phyloP scores from a whole-genome alignment of 345 rosid genomes.

The Adansonia digitata region DNA sequence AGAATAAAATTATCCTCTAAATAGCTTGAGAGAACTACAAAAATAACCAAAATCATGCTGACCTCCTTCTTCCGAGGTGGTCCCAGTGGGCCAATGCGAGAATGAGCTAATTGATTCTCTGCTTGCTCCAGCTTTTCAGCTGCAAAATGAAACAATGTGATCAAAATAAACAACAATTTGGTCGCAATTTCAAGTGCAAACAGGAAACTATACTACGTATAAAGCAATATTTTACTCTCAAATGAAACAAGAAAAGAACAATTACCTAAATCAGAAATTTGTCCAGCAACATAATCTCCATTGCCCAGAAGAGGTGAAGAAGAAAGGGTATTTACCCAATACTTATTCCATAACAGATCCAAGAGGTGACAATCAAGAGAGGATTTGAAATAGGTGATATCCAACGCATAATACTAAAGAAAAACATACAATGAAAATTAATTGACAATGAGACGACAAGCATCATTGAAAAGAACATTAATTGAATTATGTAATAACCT shows the following conservation, averaged over 20 bases:
- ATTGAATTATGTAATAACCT: constrained; percentile 37
- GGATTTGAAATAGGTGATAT: constrained; percentile 93
- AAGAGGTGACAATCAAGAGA: constrained; percentile 91
- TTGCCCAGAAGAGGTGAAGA: constrained; percentile 95
- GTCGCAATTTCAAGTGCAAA: not conserved
- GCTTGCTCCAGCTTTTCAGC: constrained; percentile 99
- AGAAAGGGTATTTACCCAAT: constrained; percentile 94
- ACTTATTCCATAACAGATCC: constrained; percentile 95
- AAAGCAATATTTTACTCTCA: not conserved
- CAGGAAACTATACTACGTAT: not conserved
- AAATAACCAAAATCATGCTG: constrained; percentile 18
- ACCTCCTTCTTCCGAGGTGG: constrained; percentile 87
- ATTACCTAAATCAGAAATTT: constrained; percentile 94
- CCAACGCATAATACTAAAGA: constrained; percentile 83
- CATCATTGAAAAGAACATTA: not conserved
- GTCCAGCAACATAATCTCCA: constrained; percentile 98
- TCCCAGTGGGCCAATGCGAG: constrained; percentile 67
- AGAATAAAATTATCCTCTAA: not conserved
- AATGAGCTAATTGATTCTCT: constrained; percentile 80
- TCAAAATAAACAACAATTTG: constrained; percentile 17
- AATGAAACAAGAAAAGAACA: not conserved
- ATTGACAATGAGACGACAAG: not conserved
- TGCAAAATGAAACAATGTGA: constrained; percentile 26
- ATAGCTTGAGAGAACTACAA: not conserved
- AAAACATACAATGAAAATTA: constrained; percentile 9